phyloP scores from a whole-genome alignment of 306 rosid genomes.

The Quercus bicolor region DNA sequence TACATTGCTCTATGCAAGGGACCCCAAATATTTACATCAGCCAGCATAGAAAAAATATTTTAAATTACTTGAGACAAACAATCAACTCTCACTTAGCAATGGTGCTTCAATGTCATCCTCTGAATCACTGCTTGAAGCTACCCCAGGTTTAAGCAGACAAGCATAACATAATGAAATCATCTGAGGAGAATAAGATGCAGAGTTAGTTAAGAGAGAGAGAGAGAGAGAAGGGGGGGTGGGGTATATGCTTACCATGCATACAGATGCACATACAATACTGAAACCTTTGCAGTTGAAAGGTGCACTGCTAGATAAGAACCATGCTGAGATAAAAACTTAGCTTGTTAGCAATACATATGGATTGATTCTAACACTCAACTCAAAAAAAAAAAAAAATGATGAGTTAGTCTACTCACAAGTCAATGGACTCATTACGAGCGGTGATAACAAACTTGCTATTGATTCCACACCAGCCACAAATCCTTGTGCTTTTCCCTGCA shows the following conservation, averaged over 20 bases:
- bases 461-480: conserved; percentile 80
- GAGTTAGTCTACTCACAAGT: conserved; percentile 49
- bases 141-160: conserved; percentile 37
- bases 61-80: neutral
- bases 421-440: conserved; percentile 74
- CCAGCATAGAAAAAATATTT: neutral
- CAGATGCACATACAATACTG: conserved; percentile 67
- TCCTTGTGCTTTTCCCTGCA: conserved; percentile 76
- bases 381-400: too few relatives aligned
- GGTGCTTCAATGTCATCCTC: conserved; percentile 43
- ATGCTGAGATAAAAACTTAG: conserved; percentile 46
- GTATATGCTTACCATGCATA: conserved; percentile 53
- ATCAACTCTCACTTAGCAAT: conserved; percentile 36
- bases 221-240: neutral
- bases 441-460: conserved; percentile 67
- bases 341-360: neutral
- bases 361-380: neutral
- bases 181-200: conserved; percentile 30
- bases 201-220: conserved; percentile 1
- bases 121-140: conserved; percentile 16
- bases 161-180: conserved; percentile 54
- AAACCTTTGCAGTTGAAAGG: conserved; percentile 92
- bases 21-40: conserved; percentile 14
- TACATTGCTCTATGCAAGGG: neutral
- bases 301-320: conserved; percentile 66